Base-by-base conservation (phyloP, 805 yeast genomes). In the Saccharomycopsis microspora region DNA sequence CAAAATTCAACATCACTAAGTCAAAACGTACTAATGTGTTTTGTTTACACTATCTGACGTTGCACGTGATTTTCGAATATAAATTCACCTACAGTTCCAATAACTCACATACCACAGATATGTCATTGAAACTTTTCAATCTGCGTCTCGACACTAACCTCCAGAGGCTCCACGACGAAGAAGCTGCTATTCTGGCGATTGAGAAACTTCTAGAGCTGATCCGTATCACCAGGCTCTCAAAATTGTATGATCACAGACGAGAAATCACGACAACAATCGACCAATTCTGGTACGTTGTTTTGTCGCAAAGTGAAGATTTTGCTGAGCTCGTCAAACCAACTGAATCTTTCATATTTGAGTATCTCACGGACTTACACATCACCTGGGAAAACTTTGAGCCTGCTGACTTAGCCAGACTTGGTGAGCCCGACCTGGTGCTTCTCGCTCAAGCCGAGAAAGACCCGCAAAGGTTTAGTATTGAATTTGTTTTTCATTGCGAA, bases 201-300 rank as follows among this genome's bases (percentile, higher is more conserved):
- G 54, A 49, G 3, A 30, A 30, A 31, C 37, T 39, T 3, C 7
- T 41, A 53, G 71, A 81, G 56, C 61, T 72, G 41, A 74, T 65
- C 52, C 68, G 84, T 44, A 61, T 81, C 37, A 62, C 64, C 43
- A 64, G 72, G 32, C 72, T 86, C 5, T 74, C 72, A 53, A 74
- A 78, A 19, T 68, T 85, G 5, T 86, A 77, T 58, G 67, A 60
- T 4, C 63, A 72, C 49, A 69, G 97, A 55, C 70, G 85, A 29
- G 66, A 57, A 5, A 64, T 73, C n/a, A 67, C 80, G 10, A 48
- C 56, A 4, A 60, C 69, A 3, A 74, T 88, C 40, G 87, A 89
- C 1, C 75, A 76, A 54, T 88, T 90, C 62, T 90, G 97, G 97
- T 82, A 84, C 57, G 75, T 82, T 46, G 95, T 85, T 0, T 64